Evolutionary conservation across 805 yeast species (phyloP), one percentile per base, ranked within the genome.

Genomic region (Teunomyces gatunensis): DNA sequence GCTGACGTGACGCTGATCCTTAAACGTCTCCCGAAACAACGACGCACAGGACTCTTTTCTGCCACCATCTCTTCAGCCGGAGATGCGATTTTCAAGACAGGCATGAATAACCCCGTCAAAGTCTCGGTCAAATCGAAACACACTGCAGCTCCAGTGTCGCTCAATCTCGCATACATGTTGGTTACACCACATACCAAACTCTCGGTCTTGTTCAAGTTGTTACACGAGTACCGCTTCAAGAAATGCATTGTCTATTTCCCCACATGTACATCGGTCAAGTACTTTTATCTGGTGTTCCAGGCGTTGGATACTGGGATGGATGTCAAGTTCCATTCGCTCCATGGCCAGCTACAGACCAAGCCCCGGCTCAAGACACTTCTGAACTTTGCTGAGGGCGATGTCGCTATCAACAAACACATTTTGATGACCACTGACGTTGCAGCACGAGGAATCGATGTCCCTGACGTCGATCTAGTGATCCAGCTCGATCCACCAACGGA

Each of bases 381-480:
- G 9, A 69, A 65, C 29, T 94, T 92, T 60, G 62, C 83, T 0
- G 75, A 75, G 1, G 73, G 77, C 4, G 77, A 71, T 40, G 51
- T 63, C 1, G 41, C 45, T 34, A 58, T 61, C 6, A 65, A 67
- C 2, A 84, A 81, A 53, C 73, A 84, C 7, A 80, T 92, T 0
- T 67, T 94, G 20, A 71, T 94, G 67, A 90, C 99, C 1, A 94
- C 99, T 0, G 99, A 94, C 73, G 97, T 94, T n/a, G 97, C 99
- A 0, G 97, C 98, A 0, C 78, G 99, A 61, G 99, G 99, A 37
- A 80, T 94, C 18, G 99, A 94, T 70, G 85, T 94, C 25, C 96
- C 96, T 0, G 94, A 91, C 46, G 97, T 94, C 7, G 98, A 94
- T 59, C 68, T 91, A 21, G 98, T 92, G 3, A 70, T 94, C n/a